Percentiles rank a stretch among this genome's conserved stretches.
These are phyloP conservation scores for Cutaneotrichosporon sp. DNA, from an alignment of 1,284 basidiomycete species.

Conservation along the genomic window DNA sequence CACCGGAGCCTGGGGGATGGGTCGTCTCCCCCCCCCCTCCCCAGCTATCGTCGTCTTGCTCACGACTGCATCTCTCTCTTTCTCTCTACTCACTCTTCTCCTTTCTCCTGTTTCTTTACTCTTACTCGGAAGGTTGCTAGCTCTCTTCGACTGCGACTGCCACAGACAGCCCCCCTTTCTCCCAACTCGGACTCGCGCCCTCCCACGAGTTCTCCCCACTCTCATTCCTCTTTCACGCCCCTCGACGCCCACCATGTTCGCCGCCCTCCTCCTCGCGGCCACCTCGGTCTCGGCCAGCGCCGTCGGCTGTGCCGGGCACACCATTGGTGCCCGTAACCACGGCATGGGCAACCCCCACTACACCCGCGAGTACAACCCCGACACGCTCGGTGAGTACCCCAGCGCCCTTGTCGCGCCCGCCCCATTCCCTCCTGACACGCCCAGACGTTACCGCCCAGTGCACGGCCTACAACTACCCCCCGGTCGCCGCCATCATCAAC, in stretches of 20 bases:
- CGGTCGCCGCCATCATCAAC: slow-evolving; percentile 29
- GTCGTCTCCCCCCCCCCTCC: too few relatives aligned
- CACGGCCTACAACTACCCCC: slow-evolving; percentile 44
- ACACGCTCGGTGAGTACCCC: slow-evolving; percentile 2
- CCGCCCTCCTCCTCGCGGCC: slow-evolving; percentile 8
- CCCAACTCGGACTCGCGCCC: slow-evolving; percentile 1
- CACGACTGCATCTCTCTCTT: not conserved
- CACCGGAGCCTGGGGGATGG: too few relatives aligned
- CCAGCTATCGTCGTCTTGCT: not conserved
- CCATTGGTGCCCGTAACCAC: slow-evolving; percentile 17
- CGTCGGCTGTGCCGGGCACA: slow-evolving; percentile 14
- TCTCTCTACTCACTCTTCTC: not conserved
- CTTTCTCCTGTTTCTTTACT: not conserved
- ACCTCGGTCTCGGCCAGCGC: slow-evolving; percentile 4
- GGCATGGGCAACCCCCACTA: slow-evolving; percentile 5
- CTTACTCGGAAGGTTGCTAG: not conserved
- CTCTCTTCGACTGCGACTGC: not conserved
- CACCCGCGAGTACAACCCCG: slow-evolving; percentile 6
- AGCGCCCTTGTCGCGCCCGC: not conserved
- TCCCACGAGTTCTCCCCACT: slow-evolving; percentile 3
- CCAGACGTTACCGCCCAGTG: slow-evolving; percentile 31
- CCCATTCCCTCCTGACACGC: not conserved
- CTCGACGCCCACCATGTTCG: not conserved
- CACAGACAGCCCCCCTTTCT: too few relatives aligned
- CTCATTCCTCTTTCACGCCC: not conserved